Base-by-base conservation (phyloP, 1,139 yeast genomes). In the Chernovozyma aurita region DNA sequence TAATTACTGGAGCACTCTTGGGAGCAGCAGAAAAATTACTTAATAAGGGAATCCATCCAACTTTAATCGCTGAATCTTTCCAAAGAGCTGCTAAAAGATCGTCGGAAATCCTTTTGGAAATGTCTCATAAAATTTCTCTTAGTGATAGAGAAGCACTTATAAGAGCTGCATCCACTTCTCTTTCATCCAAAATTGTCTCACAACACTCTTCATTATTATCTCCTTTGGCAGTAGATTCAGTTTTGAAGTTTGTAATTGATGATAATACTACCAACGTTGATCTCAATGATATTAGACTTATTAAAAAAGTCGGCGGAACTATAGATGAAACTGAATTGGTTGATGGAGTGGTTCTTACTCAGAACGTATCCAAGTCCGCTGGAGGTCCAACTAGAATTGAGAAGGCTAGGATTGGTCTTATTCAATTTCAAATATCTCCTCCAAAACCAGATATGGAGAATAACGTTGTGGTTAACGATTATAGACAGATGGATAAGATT, bases 361-460 rank as follows among this genome's bases (percentile, higher is more conserved):
- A 92, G 63, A 84, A 76, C 46, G 97, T 84, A 17, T 76, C 88
- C 42, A 92, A 88, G 59, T 70, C 75, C 43, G 97, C 97, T 2
- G 96, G 96, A 33, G 98, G 97, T n/a, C 98, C 98, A 40, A 73
- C 86, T 8, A 78, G 97, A 58, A 76, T 87, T 60, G 98, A 92
- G 59, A 92, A 90, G 70, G 98, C 98, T 18, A 75, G 71, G 46
- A 87, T 92, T 49, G 99, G 94, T 11, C 74, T 92, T 51, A 76
- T 92, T 45, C 99, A 94, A 63, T 92, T 92, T 68, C 98, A 92
- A 64, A 72, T 92, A 43, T 88, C 97, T 24, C 98, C 99, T 31
- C 99, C 99, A 50, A 92, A 92, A 59, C 99, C 99, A 28, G 99
- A 92, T 57, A 86, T 94, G 84, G 98, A 92, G 64, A 92, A 92